Evolutionary conservation across 2,329 filamentous ascomycete genomes (phyloP).

Genomic region (Aspergillus cejpii): DNA sequence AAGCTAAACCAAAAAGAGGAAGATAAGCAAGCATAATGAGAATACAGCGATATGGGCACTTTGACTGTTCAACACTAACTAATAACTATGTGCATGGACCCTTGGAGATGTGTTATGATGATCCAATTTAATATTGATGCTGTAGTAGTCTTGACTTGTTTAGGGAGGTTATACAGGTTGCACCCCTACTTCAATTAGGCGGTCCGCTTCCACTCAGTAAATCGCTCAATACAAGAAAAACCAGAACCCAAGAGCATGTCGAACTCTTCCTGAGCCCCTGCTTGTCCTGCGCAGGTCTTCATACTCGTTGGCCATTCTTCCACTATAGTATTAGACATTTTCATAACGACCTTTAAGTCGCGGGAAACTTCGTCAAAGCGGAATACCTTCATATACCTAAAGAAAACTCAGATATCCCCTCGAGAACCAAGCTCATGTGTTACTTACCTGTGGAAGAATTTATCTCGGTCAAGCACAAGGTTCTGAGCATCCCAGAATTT

Average conservation of each 20-base stretch:
- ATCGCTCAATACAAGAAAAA: conserved; percentile 21
- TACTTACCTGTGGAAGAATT: conserved; percentile 11
- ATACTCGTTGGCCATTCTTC: conserved; percentile 30
- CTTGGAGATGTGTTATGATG: too few relatives aligned
- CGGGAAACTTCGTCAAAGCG: conserved; percentile 6
- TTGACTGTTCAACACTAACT: too few relatives aligned
- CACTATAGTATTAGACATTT: conserved; percentile 28
- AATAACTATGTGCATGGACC: too few relatives aligned
- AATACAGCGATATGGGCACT: too few relatives aligned
- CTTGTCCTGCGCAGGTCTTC: conserved; percentile 12
- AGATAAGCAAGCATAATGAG: too few relatives aligned
- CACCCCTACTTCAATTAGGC: too few relatives aligned
- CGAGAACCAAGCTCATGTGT: too few relatives aligned
- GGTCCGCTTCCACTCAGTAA: conserved; percentile 34
- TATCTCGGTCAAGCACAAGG: conserved; percentile 3
- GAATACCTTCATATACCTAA: not conserved
- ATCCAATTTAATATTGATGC: too few relatives aligned
- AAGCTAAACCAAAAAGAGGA: too few relatives aligned
- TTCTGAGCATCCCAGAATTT: not conserved
- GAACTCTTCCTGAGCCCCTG: conserved; percentile 29
- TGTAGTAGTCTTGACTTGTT: too few relatives aligned
- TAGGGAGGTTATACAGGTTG: too few relatives aligned
- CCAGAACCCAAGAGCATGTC: conserved; percentile 14
- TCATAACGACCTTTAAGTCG: conserved; percentile 19
- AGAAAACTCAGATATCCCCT: too few relatives aligned